phyloP scores from a whole-genome alignment of 805 yeast genomes.

The Yamadazyma philogaea region DNA sequence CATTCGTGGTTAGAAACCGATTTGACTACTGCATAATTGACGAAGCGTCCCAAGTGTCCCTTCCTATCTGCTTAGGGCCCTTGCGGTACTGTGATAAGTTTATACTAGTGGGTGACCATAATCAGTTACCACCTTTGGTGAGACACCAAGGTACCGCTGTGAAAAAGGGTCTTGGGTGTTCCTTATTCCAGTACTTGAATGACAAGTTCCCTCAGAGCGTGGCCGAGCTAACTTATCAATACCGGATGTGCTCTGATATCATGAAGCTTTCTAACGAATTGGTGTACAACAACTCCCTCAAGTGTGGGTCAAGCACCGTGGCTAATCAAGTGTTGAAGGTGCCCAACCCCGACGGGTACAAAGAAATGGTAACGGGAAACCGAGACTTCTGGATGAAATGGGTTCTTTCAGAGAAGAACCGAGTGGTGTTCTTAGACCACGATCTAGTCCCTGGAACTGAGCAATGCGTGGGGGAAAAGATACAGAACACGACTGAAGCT shows the following conservation, averaged over 20 bases:
- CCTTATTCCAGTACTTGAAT: slow-evolving; percentile 73
- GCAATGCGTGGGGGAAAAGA: slow-evolving; percentile 53
- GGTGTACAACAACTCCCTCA: slow-evolving; percentile 70
- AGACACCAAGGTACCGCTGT: slow-evolving; percentile 59
- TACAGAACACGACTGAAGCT: slow-evolving; percentile 74
- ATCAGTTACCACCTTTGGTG: slow-evolving; percentile 88
- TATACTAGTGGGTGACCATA: slow-evolving; percentile 94
- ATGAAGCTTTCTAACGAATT: slow-evolving; percentile 78
- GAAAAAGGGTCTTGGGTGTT: slow-evolving; percentile 60
- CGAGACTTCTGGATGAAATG: slow-evolving; percentile 51
- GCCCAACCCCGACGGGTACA: slow-evolving; percentile 34
- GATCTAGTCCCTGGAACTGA: slow-evolving; percentile 65
- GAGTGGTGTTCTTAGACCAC: slow-evolving; percentile 78
- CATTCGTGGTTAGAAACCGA: slow-evolving; percentile 48
- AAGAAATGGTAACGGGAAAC: slow-evolving; percentile 9
- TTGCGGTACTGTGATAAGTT: slow-evolving; percentile 72
- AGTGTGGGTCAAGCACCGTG: slow-evolving; percentile 68
- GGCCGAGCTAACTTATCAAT: slow-evolving; percentile 76
- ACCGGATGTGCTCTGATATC: slow-evolving; percentile 89
- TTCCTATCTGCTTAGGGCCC: slow-evolving; percentile 92
- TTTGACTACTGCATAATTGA: slow-evolving; percentile 95
- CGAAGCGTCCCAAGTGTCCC: slow-evolving; percentile 93
- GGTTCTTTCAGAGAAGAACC: slow-evolving; percentile 51
- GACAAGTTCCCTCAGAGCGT: slow-evolving; percentile 71
- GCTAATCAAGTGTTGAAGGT: slow-evolving; percentile 55